phyloP scores from a whole-genome alignment of 1,284 basidiomycete species.

The Termitomyces sp. region DNA sequence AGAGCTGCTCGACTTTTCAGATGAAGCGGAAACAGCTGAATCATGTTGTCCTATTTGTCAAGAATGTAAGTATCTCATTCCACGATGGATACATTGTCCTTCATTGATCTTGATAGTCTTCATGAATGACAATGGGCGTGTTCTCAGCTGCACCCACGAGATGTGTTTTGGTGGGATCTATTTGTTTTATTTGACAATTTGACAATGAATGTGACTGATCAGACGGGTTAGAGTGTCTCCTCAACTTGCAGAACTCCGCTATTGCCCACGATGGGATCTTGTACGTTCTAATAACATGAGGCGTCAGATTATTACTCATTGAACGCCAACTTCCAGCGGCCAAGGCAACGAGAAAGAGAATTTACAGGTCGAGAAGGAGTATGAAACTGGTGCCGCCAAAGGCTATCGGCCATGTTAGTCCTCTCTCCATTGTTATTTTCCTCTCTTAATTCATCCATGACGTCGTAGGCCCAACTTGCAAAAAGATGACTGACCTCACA shows the following conservation, averaged over 20 bases:
- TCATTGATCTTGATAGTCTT: constrained; percentile 32
- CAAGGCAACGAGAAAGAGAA: constrained; percentile 52
- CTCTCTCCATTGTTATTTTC: background rate
- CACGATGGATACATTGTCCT: background rate
- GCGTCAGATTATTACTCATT: background rate
- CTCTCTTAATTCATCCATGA: background rate
- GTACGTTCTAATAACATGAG: constrained; percentile 24
- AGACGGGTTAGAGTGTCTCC: constrained; percentile 40
- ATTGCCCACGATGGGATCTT: constrained; percentile 54
- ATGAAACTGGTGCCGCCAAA: constrained; percentile 49
- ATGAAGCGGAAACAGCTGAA: constrained; percentile 38
- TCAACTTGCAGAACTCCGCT: constrained; percentile 43
- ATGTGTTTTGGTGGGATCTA: constrained; percentile 46
- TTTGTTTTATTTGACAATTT: background rate
- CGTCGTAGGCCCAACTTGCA: constrained; percentile 48
- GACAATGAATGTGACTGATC: background rate
- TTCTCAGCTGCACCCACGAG: constrained; percentile 57
- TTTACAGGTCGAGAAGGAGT: constrained; percentile 45
- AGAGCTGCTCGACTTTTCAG: constrained; percentile 34
- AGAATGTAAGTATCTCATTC: constrained; percentile 37
- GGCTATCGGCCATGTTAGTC: constrained; percentile 53
- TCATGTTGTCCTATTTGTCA: constrained; percentile 48
- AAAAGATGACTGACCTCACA: constrained; percentile 50
- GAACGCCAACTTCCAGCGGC: constrained; percentile 33
- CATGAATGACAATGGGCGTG: constrained; percentile 41